Base-by-base conservation (phyloP, 2,329 filamentous ascomycete genomes). In the Rhexocercosporidium sp. region DNA sequence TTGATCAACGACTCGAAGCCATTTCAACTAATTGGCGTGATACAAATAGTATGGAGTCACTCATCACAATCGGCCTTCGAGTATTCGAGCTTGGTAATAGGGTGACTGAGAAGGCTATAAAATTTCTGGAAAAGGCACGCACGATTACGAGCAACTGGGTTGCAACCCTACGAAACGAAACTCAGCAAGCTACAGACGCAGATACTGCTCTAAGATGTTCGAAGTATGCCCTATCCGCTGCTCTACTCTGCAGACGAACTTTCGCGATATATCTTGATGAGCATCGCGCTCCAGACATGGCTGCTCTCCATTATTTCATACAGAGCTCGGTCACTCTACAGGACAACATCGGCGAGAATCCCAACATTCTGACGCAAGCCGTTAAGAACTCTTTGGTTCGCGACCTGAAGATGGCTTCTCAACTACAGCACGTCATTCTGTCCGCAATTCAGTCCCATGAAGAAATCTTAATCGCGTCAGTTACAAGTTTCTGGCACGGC, bases 1-100 rank as follows among this genome's bases (percentile, higher is more conserved):
- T 92, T 0, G 70, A 78, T 1, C 66, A 75, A n/a, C 81, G 82
- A 1, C 65, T 91, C 0, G 72, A 78, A 0, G 72, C 75, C 0
- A 83, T 92, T 8, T 73, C 75, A 0, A 75, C 78, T 0, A 91
- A 87, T 53, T 90, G 87, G 85, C 81, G 88, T 0, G 89, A 92
- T 68, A 79, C 78, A 0, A 76, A 85, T 61, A 81, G 82, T 16
- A 90, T 92, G 87, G 83, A 87, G 4, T 80, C 84, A 0, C 63
- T 90, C 1, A 80, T 90, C 5, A 85, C 81, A 0, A 70, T 91
- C 0, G 72, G 79, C 0, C 73, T 87, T 0, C 82, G 85, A 1
- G 71, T 76, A 0, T 81, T 72, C 61, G 70, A 57, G 25, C 71
- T 76, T 37, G 72, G 66, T 54, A 68, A 75, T 5, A 14, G 4